phyloP scores from a whole-genome alignment of 495 filamentous ascomycete species.

The Alectoria sarmentosa region DNA sequence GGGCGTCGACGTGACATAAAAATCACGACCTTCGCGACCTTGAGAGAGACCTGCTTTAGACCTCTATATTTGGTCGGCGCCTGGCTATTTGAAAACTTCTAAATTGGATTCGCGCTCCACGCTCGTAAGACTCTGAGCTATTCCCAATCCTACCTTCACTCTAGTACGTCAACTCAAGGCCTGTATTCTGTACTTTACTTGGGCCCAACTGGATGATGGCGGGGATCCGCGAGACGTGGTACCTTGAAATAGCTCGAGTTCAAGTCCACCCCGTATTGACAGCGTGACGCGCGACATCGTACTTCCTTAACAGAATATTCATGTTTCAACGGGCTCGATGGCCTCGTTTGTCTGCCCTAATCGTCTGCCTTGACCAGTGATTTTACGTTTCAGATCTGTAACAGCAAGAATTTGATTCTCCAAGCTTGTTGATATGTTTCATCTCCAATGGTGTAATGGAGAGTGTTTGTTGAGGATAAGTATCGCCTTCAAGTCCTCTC shows the following conservation, averaged over 20 bases:
- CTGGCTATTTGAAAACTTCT: constrained; percentile 17
- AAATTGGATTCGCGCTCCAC: neutral
- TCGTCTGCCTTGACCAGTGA: neutral
- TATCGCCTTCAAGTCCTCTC: constrained; percentile 23
- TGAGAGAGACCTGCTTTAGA: neutral
- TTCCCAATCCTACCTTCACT: neutral
- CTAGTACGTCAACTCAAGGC: neutral
- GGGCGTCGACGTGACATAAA: constrained; percentile 14
- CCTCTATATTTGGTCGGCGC: constrained; percentile 23
- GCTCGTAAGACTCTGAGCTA: neutral
- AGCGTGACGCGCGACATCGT: constrained; percentile 28
- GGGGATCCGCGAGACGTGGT: constrained; percentile 11
- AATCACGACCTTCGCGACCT: constrained; percentile 3
- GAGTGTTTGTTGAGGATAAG: constrained; percentile 25
- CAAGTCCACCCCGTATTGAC: constrained; percentile 16
- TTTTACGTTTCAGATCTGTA: constrained; percentile 21
- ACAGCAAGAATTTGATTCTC: neutral
- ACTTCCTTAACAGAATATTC: constrained; percentile 11
- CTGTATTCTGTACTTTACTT: neutral
- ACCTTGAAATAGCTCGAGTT: constrained; percentile 13
- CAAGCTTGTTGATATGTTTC: constrained; percentile 23
- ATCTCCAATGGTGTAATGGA: constrained; percentile 13
- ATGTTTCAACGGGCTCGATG: constrained; percentile 18
- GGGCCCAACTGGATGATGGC: neutral
- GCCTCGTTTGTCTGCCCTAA: constrained; percentile 9